A percentile compares a stretch with the other conserved stretches of the same genome.
phyloP scores from a whole-genome alignment of 2,329 filamentous ascomycete genomes.

The Aulographum hederae region DNA sequence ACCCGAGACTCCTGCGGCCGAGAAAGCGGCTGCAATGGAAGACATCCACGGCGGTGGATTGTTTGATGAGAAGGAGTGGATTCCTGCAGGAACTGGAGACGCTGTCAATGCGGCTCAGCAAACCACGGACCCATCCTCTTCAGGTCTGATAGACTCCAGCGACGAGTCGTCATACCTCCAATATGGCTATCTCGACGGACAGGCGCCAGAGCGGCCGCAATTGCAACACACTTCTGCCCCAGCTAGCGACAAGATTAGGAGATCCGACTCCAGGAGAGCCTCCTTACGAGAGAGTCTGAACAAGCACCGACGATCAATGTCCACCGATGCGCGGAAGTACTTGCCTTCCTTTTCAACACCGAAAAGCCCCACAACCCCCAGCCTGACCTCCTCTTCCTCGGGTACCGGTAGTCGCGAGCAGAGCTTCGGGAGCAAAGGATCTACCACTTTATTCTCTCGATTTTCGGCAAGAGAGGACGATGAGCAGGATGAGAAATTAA shows the following conservation, averaged over 20 bases:
- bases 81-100: not conserved
- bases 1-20: constrained; percentile 36
- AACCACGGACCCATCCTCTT: not conserved
- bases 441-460: too few species aligned
- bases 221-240: not conserved
- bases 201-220: not conserved
- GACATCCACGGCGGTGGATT: constrained; percentile 15
- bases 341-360: too few species aligned
- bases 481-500: too few species aligned
- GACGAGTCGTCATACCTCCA: not conserved
- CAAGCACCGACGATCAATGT: too few species aligned
- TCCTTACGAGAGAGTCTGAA: too few species aligned
- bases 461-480: too few species aligned
- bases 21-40: constrained; percentile 39
- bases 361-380: too few species aligned
- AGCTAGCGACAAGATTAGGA: not conserved
- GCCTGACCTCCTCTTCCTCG: too few species aligned
- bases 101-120: not conserved
- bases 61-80: not conserved
- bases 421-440: too few species aligned
- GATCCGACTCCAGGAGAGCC: too few species aligned
- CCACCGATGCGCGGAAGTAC: too few species aligned
- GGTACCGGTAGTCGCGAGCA: too few species aligned
- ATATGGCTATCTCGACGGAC: not conserved
- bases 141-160: not conserved